Evolutionary conservation across 805 yeast species (phyloP).

Genomic region (Crinitomyces ghanaensis): DNA sequence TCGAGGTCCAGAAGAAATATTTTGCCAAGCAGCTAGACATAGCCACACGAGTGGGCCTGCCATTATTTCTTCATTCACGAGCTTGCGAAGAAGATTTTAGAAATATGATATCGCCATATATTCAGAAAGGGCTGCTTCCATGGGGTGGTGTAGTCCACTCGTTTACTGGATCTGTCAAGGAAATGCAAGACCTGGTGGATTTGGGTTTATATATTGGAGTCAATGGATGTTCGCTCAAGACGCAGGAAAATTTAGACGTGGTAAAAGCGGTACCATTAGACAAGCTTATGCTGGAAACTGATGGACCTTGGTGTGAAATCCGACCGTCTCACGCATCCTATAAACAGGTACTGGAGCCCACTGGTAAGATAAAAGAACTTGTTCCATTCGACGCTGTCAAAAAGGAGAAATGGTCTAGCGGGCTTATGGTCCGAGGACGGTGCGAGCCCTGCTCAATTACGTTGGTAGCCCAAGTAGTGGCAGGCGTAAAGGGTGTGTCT

Average conservation of each 20-base stretch:
- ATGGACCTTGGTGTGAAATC: constrained; percentile 98
- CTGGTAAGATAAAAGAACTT: constrained; percentile 18
- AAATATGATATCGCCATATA: constrained; percentile 48
- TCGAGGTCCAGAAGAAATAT: constrained; percentile 51
- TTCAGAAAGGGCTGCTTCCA: constrained; percentile 29
- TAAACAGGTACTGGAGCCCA: constrained; percentile 30
- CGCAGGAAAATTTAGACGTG: constrained; percentile 59
- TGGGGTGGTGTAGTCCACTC: constrained; percentile 85
- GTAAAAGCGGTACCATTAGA: constrained; percentile 59
- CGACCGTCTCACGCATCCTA: constrained; percentile 71
- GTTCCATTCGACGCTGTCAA: constrained; percentile 56
- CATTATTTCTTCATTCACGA: constrained; percentile 85
- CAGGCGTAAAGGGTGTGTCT: constrained; percentile 36
- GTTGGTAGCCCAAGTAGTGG: constrained; percentile 60
- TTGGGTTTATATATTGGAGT: constrained; percentile 65
- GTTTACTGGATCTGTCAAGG: constrained; percentile 72
- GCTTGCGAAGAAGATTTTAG: constrained; percentile 74
- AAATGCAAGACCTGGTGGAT: constrained; percentile 43
- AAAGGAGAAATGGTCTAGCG: constrained; percentile 42
- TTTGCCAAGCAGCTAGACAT: constrained; percentile 65
- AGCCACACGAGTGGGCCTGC: constrained; percentile 43
- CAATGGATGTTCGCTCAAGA: constrained; percentile 87
- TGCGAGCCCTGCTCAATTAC: constrained; percentile 89
- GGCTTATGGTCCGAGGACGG: constrained; percentile 58
- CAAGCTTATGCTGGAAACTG: constrained; percentile 75